Percentiles rank a stretch among this genome's conserved stretches.
Evolutionary conservation across 129 eudicot species (phyloP).

Genomic region (Helichrysum umbraculigerum): DNA sequence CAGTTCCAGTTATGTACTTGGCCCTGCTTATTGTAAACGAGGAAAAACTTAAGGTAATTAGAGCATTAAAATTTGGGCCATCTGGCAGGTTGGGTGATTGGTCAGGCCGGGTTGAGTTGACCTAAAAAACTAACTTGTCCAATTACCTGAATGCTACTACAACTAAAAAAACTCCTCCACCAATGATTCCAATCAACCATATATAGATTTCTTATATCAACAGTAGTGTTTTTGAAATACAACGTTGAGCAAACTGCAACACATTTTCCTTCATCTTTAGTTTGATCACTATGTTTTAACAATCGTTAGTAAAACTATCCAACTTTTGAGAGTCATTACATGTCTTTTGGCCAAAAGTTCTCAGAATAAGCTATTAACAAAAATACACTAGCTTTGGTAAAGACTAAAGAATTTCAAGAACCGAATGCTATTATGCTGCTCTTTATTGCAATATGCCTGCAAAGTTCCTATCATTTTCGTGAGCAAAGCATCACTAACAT

Average conservation of each 20-base stretch:
- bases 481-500: neutral
- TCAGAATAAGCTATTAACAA: no score
- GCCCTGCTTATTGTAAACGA: slow-evolving; percentile 58
- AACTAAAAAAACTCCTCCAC: neutral
- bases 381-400: neutral
- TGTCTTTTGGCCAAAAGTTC: neutral
- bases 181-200: neutral
- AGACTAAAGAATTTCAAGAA: neutral
- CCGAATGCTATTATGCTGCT: neutral
- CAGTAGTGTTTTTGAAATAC: neutral
- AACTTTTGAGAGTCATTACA: neutral
- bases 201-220: neutral
- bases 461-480: neutral
- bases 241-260: slow-evolving; percentile 2
- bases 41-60: neutral
- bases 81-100: neutral
- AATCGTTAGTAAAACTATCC: neutral
- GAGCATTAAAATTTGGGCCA: neutral
- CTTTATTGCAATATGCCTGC: neutral
- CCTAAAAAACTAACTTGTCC: neutral
- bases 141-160: neutral
- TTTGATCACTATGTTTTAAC: neutral
- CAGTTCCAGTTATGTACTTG: slow-evolving; percentile 82
- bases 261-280: neutral
- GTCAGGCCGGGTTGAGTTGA: neutral